Evolutionary conservation across 768 basidiomycete genomes (phyloP).

Genomic region (Tulasnella sp.): DNA sequence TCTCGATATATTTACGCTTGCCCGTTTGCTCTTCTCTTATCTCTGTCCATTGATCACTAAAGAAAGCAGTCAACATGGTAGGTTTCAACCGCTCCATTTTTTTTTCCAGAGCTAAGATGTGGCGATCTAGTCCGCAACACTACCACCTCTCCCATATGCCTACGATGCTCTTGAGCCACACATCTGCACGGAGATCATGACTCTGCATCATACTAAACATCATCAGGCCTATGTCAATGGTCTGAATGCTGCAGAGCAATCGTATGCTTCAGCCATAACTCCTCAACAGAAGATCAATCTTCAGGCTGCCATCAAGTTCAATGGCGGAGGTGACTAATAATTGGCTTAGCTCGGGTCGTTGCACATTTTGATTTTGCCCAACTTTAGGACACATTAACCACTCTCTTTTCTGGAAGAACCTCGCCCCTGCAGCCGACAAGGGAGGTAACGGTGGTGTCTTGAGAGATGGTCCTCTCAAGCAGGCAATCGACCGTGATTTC

Average conservation of each 20-base stretch:
- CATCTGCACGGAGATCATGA: constrained; percentile 87
- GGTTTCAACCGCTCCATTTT: no score
- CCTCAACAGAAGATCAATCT: constrained; percentile 76
- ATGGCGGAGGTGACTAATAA: constrained; percentile 62
- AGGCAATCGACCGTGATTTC: constrained; percentile 47
- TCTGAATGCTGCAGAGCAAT: constrained; percentile 77
- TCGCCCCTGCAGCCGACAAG: constrained; percentile 48
- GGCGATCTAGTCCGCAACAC: no score
- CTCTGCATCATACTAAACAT: constrained; percentile 87
- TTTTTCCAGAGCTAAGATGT: no score
- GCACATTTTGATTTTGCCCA: background rate
- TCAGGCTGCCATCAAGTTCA: constrained; percentile 88
- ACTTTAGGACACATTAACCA: constrained; percentile 70
- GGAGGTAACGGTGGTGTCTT: constrained; percentile 14
- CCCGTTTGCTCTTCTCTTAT: no score
- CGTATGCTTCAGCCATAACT: constrained; percentile 50
- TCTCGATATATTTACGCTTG: no score
- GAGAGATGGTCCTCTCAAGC: constrained; percentile 38
- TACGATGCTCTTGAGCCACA: constrained; percentile 91
- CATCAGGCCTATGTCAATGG: constrained; percentile 91
- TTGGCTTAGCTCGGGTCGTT: no score
- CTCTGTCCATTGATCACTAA: no score
- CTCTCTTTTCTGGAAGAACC: constrained; percentile 93
- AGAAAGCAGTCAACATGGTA: no score
- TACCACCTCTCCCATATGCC: constrained; percentile 61